Conservation (phyloP, 2,329 filamentous ascomycete genomes). For the Alternaria conjuncta region DNA sequence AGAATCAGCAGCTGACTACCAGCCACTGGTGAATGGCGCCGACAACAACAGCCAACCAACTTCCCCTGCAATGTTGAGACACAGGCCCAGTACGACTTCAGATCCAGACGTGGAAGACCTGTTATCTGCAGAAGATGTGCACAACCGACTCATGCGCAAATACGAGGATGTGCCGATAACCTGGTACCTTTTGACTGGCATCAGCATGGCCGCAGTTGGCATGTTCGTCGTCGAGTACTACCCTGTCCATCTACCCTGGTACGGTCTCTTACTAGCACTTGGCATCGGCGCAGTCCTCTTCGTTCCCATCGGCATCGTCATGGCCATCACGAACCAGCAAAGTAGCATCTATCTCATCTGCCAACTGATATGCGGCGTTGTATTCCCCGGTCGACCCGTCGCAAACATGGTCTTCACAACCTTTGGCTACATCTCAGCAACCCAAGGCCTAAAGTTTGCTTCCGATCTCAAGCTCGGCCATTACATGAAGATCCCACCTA, state of each 20-base stretch:
- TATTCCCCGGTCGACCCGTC: conserved; percentile 84
- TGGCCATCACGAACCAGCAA: conserved; percentile 91
- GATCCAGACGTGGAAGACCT: conserved; percentile 57
- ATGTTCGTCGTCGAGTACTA: conserved; percentile 83
- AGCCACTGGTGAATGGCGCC: conserved; percentile 36
- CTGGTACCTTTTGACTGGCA: conserved; percentile 81
- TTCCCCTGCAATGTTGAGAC: conserved; percentile 26
- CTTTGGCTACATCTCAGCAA: conserved; percentile 87
- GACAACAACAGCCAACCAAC: conserved; percentile 44
- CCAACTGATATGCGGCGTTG: conserved; percentile 80
- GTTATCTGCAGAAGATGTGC: conserved; percentile 77
- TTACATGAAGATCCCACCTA: conserved; percentile 85
- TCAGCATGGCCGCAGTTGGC: conserved; percentile 77
- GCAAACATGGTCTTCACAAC: conserved; percentile 95
- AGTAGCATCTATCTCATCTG: conserved; percentile 86
- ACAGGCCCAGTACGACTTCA: conserved; percentile 39
- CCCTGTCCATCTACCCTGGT: conserved; percentile 84
- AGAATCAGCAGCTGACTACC: conserved; percentile 37
- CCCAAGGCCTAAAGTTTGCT: conserved; percentile 88
- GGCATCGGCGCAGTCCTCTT: conserved; percentile 81
- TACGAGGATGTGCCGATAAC: conserved; percentile 82
- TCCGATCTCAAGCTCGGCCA: conserved; percentile 86
- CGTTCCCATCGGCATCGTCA: conserved; percentile 89
- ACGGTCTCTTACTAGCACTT: conserved; percentile 79
- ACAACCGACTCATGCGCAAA: conserved; percentile 80